Conservation (phyloP, 768 basidiomycete genomes). For the Boletus edulis region DNA sequence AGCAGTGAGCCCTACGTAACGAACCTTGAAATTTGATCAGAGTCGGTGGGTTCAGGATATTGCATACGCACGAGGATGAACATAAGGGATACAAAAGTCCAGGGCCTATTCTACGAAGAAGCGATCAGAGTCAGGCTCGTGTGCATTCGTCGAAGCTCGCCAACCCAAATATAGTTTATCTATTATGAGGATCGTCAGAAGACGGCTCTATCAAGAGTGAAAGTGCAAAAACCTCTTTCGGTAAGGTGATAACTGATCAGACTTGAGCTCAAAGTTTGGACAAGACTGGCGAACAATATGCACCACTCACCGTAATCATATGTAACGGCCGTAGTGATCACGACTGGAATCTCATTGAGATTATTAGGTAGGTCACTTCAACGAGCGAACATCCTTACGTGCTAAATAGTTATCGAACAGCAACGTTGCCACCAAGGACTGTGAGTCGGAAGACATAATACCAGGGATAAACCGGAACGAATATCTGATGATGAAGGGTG, state of each 20-base stretch:
- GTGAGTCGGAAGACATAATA: conserved; percentile 14
- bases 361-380: not conserved
- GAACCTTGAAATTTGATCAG: conserved; percentile 12
- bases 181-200: conserved; percentile 6
- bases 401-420: conserved; percentile 7
- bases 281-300: not conserved
- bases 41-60: not conserved
- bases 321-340: conserved; percentile 1
- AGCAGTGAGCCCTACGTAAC: conserved; percentile 13
- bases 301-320: conserved; percentile 21
- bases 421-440: conserved; percentile 2
- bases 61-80: conserved; percentile 16
- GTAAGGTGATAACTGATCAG: conserved; percentile 15
- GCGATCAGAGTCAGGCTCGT: not conserved
- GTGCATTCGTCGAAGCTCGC: not conserved
- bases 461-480: too few relatives aligned
- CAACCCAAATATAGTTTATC: conserved; percentile 21
- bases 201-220: too few relatives aligned
- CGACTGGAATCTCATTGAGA: conserved; percentile 11
- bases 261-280: not conserved
- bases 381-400: not conserved
- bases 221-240: conserved; percentile 11
- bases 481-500: not conserved
- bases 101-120: conserved; percentile 11
- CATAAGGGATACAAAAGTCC: conserved; percentile 12